A percentile compares a stretch with the other conserved stretches of the same genome.
These are phyloP conservation scores for Gonium pectorale DNA, from an alignment of 139 green algal genomes.

Conservation along the genomic window DNA sequence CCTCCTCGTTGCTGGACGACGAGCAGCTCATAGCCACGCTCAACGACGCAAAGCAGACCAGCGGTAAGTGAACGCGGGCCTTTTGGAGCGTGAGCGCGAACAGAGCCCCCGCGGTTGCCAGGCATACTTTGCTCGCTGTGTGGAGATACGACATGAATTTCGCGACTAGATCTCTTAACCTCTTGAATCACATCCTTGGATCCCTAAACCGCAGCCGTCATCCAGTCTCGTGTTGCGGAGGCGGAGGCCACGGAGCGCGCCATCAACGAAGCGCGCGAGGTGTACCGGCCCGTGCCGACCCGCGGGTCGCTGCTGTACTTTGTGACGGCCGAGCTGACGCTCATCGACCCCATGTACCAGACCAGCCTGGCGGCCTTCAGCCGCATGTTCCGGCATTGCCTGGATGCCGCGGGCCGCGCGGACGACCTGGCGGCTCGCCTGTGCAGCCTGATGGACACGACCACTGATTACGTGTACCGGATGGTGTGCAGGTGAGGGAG, in stretches of 20 bases:
- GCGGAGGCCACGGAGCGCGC: conserved; percentile 83
- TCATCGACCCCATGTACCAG: conserved; percentile 87
- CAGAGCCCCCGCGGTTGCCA: too few species aligned
- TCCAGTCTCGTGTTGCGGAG: conserved; percentile 73
- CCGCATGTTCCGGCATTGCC: conserved; percentile 80
- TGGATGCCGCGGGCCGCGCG: conserved; percentile 62
- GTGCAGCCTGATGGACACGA: conserved; percentile 66
- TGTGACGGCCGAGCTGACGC: conserved; percentile 78
- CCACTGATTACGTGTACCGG: conserved; percentile 76
- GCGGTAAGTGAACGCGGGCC: conserved; percentile 27
- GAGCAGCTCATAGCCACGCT: conserved; percentile 85
- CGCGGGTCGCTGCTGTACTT: conserved; percentile 85
- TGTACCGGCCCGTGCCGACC: conserved; percentile 78
- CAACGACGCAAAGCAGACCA: conserved; percentile 84
- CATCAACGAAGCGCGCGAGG: conserved; percentile 85
- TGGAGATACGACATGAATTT: too few species aligned
- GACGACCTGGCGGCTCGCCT: conserved; percentile 68
- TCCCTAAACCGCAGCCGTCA: conserved; percentile 53
- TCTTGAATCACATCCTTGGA: too few species aligned
- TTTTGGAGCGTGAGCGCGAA: neutral
- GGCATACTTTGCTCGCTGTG: too few species aligned
- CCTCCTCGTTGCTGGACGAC: conserved; percentile 90
- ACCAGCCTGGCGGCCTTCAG: conserved; percentile 76
- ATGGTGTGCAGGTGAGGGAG: conserved; percentile 62
- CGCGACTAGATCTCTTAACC: too few species aligned